Conservation (phyloP, 345 rosid species). For the Isatis tinctoria region DNA sequence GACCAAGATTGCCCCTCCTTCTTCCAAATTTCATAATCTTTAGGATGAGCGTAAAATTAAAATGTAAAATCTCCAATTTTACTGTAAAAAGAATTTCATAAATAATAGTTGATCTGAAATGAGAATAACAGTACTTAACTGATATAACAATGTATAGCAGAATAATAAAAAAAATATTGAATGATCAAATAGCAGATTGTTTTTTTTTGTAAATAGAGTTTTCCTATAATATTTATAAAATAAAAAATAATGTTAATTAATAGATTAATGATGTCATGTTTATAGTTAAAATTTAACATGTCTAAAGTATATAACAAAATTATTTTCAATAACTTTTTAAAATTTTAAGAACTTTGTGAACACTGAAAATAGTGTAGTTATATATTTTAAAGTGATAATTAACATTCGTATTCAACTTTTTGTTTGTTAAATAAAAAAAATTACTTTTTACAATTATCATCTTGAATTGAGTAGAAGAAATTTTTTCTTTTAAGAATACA, state of each 20-base stretch:
- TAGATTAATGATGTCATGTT: not conserved
- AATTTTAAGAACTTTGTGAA: not conserved
- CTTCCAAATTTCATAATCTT: not conserved
- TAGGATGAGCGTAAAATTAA: too few species aligned
- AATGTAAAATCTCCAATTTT: too few species aligned
- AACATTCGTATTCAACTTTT: not conserved
- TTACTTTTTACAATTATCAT: not conserved
- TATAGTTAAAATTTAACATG: not conserved
- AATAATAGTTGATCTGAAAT: too few species aligned
- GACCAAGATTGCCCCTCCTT: not conserved
- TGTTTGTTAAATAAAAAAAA: not conserved
- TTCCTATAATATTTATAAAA: too few species aligned
- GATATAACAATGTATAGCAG: too few species aligned
- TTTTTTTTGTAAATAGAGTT: too few species aligned
- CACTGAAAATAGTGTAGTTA: not conserved
- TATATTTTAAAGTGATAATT: not conserved
- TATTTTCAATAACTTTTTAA: not conserved
- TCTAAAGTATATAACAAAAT: not conserved
- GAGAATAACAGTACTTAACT: too few species aligned
- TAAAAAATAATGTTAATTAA: too few species aligned
- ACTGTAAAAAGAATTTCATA: too few species aligned
- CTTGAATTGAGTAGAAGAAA: not conserved
- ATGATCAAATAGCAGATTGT: too few species aligned
- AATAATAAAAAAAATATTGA: too few species aligned
- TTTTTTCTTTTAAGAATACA: not conserved